Conservation (phyloP, 169 alveolate species). For the Cryptosporidium ryanae region DNA sequence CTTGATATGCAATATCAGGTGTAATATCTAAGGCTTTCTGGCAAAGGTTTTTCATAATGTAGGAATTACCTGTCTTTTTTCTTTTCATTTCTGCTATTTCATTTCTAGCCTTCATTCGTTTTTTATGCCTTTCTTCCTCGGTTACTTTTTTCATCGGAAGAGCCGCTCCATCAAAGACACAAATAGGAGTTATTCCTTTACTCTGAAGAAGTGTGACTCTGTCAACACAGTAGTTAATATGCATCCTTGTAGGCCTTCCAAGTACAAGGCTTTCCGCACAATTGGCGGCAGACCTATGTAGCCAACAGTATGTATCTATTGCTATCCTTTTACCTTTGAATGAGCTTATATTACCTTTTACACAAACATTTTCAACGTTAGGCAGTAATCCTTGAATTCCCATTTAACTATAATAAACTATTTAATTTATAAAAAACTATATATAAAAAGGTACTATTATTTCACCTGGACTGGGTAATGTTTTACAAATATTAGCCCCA, state of each 20-base stretch:
- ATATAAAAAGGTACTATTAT: too few species aligned
- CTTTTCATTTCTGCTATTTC: conserved; percentile 75
- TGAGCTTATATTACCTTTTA: conserved; percentile 8
- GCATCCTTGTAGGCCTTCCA: conserved; percentile 61
- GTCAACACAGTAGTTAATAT: conserved; percentile 49
- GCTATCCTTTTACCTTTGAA: conserved; percentile 65
- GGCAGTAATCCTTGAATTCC: conserved; percentile 71
- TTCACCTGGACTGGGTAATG: too few species aligned
- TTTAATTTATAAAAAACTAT: too few species aligned
- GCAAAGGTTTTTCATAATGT: conserved; percentile 80
- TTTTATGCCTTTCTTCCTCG: conserved; percentile 80
- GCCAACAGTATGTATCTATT: conserved; percentile 66
- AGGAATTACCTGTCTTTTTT: conserved; percentile 78
- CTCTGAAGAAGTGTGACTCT: conserved; percentile 77
- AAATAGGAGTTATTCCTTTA: conserved; percentile 82
- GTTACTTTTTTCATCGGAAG: conserved; percentile 82
- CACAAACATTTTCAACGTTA: conserved; percentile 28
- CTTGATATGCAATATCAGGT: conserved; percentile 83
- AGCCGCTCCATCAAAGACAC: conserved; percentile 86
- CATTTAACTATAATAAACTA: background rate
- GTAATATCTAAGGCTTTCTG: conserved; percentile 82
- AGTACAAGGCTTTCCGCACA: conserved; percentile 65
- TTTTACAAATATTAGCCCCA: too few species aligned
- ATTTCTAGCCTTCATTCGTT: conserved; percentile 76
- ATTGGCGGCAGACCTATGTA: conserved; percentile 71